Evolutionary conservation across 2,329 filamentous ascomycete species (phyloP).

Genomic region (Chaetomium sp.): DNA sequence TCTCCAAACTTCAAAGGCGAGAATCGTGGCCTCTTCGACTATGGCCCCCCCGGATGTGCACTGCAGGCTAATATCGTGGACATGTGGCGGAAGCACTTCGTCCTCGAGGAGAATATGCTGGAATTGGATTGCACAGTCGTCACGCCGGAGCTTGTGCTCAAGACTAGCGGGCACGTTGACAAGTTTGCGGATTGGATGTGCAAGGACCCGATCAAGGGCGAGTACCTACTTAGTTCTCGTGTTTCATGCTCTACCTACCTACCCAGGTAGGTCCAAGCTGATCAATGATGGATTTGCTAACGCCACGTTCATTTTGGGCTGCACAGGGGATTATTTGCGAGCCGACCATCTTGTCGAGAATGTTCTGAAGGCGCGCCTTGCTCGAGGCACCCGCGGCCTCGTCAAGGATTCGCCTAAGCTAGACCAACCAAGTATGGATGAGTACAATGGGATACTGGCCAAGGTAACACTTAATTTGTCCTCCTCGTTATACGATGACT

Average conservation of each 20-base stretch:
- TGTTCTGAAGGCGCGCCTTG: constrained; percentile 63
- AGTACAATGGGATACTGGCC: constrained; percentile 60
- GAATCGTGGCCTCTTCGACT: background rate
- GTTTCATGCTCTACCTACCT: no score
- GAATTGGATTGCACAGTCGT: constrained; percentile 48
- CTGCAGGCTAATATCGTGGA: constrained; percentile 68
- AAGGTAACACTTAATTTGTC: background rate
- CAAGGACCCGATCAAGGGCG: constrained; percentile 67
- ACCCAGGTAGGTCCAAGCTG: background rate
- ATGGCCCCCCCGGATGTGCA: constrained; percentile 55
- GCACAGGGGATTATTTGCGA: constrained; percentile 59
- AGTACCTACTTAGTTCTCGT: background rate
- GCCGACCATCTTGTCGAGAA: constrained; percentile 70
- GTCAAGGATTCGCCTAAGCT: constrained; percentile 53
- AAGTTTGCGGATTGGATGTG: constrained; percentile 66
- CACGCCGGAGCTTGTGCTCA: constrained; percentile 12
- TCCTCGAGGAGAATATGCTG: constrained; percentile 70
- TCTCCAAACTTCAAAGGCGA: background rate
- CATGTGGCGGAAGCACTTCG: constrained; percentile 59
- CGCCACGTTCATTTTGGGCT: background rate
- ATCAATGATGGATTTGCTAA: background rate
- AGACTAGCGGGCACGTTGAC: constrained; percentile 16
- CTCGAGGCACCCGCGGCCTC: constrained; percentile 59
- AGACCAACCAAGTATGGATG: constrained; percentile 61
- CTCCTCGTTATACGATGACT: background rate